Base-by-base conservation (phyloP, 257 asterid species). In the Phtheirospermum japonicum region DNA sequence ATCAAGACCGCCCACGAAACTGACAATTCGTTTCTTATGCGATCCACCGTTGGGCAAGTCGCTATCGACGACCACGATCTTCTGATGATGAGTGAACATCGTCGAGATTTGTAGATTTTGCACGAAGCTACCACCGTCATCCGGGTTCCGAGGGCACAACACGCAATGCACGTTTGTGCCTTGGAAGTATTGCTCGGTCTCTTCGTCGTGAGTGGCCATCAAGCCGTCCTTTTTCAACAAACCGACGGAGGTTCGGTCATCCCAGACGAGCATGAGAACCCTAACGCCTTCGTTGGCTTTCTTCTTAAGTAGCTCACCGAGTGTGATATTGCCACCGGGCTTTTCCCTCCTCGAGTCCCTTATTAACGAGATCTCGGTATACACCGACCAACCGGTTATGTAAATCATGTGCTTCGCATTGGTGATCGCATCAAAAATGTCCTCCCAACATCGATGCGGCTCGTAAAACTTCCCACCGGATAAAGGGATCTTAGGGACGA, bases 311-410 rank as follows among this genome's bases (percentile, higher is more conserved):
- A 89, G 76, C 71, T 87, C 94, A 0, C 97, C 95, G 2, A 89
- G 88, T 1, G 84, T 87, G 1, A 64, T 5, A 14, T 81, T 90
- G 13, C 92, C 97, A n/a, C 95, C 95, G 0, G 90, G 75, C 57
- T 85, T 89, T 63, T 77, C 77, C 84, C 95, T 80, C 79, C 88
- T 79, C 17, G 85, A 80, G 70, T 89, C 97, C 71, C 97, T 66
- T 50, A 84, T 60, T 71, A 89, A 70, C 14, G 84, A 11, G 52
- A 89, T 78, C 68, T 84, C 97, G 2, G 95, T 78, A 73, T 84
- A 86, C 9, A 89, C 95, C 0, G 97, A 89, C 97, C 97, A 89
- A 2, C 97, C 97, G 2, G 97, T 89, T 33, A 89, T 85, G 79
- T 89, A 89, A 50, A 89, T 87, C 68, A 89, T 30, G 77, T 87